Conservation (phyloP, 352 stramenopile species). For the Pythium apleroticum region DNA sequence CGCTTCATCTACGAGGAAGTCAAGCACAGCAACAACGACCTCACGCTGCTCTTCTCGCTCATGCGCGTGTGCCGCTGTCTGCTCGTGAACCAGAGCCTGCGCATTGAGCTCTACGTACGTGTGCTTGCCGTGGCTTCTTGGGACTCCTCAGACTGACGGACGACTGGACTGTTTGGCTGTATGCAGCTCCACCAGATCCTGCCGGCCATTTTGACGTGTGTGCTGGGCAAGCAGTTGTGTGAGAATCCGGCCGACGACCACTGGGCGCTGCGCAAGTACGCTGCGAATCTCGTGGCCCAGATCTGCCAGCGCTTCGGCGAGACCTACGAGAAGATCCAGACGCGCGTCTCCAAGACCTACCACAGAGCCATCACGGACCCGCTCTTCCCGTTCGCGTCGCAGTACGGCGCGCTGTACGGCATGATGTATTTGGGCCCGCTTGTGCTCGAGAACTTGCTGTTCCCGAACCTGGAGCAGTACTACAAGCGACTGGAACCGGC, state of each 20-base stretch:
- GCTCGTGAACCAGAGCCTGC: slow-evolving; percentile 89
- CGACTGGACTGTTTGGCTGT: neutral
- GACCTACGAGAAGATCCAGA: slow-evolving; percentile 92
- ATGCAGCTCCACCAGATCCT: slow-evolving; percentile 92
- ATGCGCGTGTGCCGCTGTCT: slow-evolving; percentile 90
- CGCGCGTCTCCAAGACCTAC: slow-evolving; percentile 90
- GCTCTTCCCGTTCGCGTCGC: slow-evolving; percentile 78
- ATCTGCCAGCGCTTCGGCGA: slow-evolving; percentile 87
- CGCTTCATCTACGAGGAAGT: slow-evolving; percentile 88
- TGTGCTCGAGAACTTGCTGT: slow-evolving; percentile 91
- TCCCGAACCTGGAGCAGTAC: slow-evolving; percentile 87
- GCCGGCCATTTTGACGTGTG: slow-evolving; percentile 91
- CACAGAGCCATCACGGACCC: slow-evolving; percentile 85
- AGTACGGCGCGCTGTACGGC: slow-evolving; percentile 93
- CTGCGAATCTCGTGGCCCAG: slow-evolving; percentile 74
- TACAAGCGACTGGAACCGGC: slow-evolving; percentile 83
- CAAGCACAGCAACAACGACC: slow-evolving; percentile 81
- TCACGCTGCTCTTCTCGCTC: slow-evolving; percentile 78
- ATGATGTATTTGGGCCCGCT: slow-evolving; percentile 82
- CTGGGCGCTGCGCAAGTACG: slow-evolving; percentile 89
- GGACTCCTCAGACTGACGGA: neutral
- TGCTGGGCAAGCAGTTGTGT: slow-evolving; percentile 90
- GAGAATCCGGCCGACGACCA: slow-evolving; percentile 86
- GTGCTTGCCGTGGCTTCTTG: neutral
- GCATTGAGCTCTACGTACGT: slow-evolving; percentile 92